Base-by-base conservation (phyloP, 2,329 filamentous ascomycete species). In the Rhynchosporium agropyri region DNA sequence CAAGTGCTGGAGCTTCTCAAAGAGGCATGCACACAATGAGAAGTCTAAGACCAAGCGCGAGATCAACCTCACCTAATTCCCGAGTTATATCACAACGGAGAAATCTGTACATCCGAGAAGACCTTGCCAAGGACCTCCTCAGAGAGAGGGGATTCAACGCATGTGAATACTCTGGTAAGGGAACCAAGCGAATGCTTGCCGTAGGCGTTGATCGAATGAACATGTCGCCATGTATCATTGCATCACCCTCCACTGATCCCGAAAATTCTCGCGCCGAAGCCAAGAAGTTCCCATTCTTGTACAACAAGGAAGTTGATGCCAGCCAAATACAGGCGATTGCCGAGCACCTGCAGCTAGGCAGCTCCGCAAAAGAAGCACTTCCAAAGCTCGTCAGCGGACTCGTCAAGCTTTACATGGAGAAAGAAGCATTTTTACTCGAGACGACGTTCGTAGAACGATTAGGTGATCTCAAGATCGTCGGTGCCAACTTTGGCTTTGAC, bases 161-260 rank as follows among this genome's bases (percentile, higher is more conserved):
- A 58, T 70, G 76, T 50, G 68, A 76, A 50, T 70, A 78, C 60
- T 71, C 76, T 1, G 70, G 74, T 45, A 72, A 72, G 10, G 70
- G 73, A 2, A 74, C 76, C 2, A 76, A 79, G 38, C 79, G 81
- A 63, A 83, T 85, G 51, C 71, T 92, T 10, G 84, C 84, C 43
- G 79, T 93, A 60, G 84, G 84, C 4, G 79, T 92, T 55, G 87
- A 91, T 73, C 83, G 90, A 56, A 80, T 82, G 12, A 79, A 81
- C 15, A 79, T 84, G 56, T 83, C 80, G 8, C 89, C 89, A 2
- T 88, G 85, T 70, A 81, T 92, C 50, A 79, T 89, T 63, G 83
- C 81, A 9, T 85, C 88, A 1, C 81, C 84, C 28, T 42, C 60
- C 31, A 67, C 43, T 13, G 40, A 69, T 4, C 80, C 77, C 7